Evolutionary conservation across 345 rosid genomes (phyloP), one percentile per base, ranked within the genome.

Genomic region (Melastoma malabathricum): DNA sequence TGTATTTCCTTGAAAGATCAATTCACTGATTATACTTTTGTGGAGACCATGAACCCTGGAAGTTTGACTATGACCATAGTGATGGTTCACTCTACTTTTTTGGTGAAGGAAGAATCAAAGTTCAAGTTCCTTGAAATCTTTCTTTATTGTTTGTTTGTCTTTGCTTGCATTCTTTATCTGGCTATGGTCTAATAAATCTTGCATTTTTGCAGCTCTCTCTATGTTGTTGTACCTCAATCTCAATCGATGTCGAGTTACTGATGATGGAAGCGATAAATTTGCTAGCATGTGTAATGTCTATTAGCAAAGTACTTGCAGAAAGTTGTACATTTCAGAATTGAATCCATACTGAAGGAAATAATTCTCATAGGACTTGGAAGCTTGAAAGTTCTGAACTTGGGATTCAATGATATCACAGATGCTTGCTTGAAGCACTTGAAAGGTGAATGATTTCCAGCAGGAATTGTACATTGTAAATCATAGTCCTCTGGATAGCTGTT

Each of bases 321-420:
- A 34, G 41, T 9, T 34, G 1, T 34, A 34, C 41, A 9, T 9
- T 12, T 12, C 12, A 34, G 12, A 34, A 34, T 34, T 8, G 41
- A 34, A 34, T 34, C 41, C 48, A 17, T 19, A 17, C 18, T 58
- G 22, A 25, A 27, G 2, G 18, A 4, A 3, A 48, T 31, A 2
- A 46, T 65, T 50, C 54, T 51, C 23, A 41, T 74, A 90, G 98
- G 67, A 39, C 72, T 90, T 25, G 50, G 51, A 48, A 76, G 71
- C 60, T 64, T 90, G 45, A 86, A 82, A 72, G 81, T 82, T 44
- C 59, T 90, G 50, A 86, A 77, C 71, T 69, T 90, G 78, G 92
- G 83, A 14, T 80, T 86, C 83, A 86, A 86, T 72, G 70, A 71
- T n/a, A 72, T 90, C 57, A 71, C 87, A 1, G 81, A 86, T 70